These are phyloP conservation scores for Sanguinoderma infundibulare DNA, from an alignment of 1,284 basidiomycete species.

Conservation along the genomic window DNA sequence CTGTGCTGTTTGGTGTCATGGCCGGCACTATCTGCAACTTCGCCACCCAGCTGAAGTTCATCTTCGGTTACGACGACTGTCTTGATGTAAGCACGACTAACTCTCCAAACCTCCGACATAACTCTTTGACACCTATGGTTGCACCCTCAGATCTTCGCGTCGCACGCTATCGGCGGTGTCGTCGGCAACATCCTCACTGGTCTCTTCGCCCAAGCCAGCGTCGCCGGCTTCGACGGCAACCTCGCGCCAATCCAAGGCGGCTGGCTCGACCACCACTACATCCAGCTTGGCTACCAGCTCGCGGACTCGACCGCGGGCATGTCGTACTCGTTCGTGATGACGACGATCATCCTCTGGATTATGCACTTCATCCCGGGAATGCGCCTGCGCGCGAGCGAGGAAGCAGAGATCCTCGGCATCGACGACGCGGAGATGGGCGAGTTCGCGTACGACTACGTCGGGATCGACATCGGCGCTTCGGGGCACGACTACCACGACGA, in stretches of 20 bases:
- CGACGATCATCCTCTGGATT: conserved; percentile 87
- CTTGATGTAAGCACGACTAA: conserved; percentile 64
- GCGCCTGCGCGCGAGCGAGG: conserved; percentile 79
- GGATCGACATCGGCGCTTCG: conserved; percentile 42
- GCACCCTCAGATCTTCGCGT: conserved; percentile 76
- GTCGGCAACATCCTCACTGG: conserved; percentile 88
- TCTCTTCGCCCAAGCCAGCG: conserved; percentile 86
- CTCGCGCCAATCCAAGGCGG: conserved; percentile 77
- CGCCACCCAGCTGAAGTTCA: conserved; percentile 91
- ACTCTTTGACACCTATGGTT: neutral
- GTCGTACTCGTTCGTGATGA: conserved; percentile 82
- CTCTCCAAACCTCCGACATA: neutral
- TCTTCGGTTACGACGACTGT: conserved; percentile 75
- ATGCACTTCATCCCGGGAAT: conserved; percentile 94
- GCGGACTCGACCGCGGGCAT: conserved; percentile 81
- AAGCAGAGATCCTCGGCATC: conserved; percentile 90
- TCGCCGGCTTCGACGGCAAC: conserved; percentile 83
- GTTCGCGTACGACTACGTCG: conserved; percentile 91
- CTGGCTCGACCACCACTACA: conserved; percentile 88
- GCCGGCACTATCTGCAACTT: conserved; percentile 91
- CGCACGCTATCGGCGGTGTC: conserved; percentile 88
- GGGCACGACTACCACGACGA: conserved; percentile 32
- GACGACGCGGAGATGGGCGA: conserved; percentile 96
- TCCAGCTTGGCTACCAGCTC: conserved; percentile 88
- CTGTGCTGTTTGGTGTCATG: conserved; percentile 86